Conservation (phyloP, 768 basidiomycete genomes). For the Leccinum imitatum region DNA sequence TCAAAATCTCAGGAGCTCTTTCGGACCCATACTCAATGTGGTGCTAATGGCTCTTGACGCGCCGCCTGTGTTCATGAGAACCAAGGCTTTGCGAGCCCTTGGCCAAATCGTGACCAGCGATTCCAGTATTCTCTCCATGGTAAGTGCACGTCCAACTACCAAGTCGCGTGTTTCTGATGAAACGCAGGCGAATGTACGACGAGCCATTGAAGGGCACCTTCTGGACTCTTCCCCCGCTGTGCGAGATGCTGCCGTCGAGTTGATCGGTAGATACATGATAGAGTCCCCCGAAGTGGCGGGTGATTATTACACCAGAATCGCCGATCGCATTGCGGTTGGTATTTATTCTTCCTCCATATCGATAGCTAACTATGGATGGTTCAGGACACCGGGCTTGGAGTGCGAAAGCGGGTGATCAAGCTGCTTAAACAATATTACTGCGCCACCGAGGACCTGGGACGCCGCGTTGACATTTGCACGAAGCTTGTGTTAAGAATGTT, state of each 20-base stretch:
- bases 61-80: constrained; percentile 86
- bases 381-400: constrained; percentile 91
- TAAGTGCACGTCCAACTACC: constrained; percentile 36
- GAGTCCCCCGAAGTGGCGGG: constrained; percentile 84
- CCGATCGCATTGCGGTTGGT: constrained; percentile 86
- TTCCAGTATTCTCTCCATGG: constrained; percentile 73
- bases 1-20: constrained; percentile 75
- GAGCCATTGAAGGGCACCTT: constrained; percentile 86
- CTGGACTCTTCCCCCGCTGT: constrained; percentile 92
- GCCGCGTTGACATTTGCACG: constrained; percentile 77
- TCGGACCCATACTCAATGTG: constrained; percentile 79
- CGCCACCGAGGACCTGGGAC: constrained; percentile 55
- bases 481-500: constrained; percentile 80
- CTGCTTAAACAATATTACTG: constrained; percentile 81
- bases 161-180: constrained; percentile 3
- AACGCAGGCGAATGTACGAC: constrained; percentile 69
- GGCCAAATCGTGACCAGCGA: constrained; percentile 90
- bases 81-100: constrained; percentile 88
- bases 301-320: constrained; percentile 86
- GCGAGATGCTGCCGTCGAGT: constrained; percentile 93
- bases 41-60: constrained; percentile 81
- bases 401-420: constrained; percentile 95
- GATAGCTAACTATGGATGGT: background rate
- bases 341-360: background rate
- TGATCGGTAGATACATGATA: constrained; percentile 97